Percentiles rank a stretch among this genome's conserved stretches.
These are phyloP conservation scores for Mallotus repandus DNA, from an alignment of 441 rosid genomes.

Conservation along the genomic window DNA sequence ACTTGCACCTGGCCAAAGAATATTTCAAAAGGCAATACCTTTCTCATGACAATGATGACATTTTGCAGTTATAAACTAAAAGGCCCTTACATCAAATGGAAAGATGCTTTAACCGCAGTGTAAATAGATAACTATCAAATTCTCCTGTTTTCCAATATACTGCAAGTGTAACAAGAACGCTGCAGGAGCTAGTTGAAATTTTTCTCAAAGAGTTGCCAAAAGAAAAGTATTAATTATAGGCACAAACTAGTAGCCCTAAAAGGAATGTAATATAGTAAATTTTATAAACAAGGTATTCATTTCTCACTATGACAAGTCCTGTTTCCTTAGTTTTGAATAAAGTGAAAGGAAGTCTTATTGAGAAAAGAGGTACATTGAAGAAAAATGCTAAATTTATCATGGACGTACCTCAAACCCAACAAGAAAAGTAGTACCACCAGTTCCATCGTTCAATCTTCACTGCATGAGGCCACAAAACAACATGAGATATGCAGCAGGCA, in stretches of 20 bases:
- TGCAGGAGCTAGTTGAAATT: slow-evolving; percentile 26
- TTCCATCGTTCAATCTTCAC: background rate
- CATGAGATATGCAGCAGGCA: slow-evolving; percentile 4
- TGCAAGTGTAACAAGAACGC: slow-evolving; percentile 31
- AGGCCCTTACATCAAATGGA: slow-evolving; percentile 18
- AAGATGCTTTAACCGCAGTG: slow-evolving; percentile 28
- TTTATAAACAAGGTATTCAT: slow-evolving; percentile 14
- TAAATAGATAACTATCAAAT: slow-evolving; percentile 26
- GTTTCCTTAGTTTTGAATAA: slow-evolving; percentile 1
- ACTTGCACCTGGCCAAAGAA: slow-evolving; percentile 92
- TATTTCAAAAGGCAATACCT: slow-evolving; percentile 61
- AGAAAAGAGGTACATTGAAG: background rate
- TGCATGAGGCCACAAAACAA: slow-evolving; percentile 1
- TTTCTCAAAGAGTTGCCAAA: slow-evolving; percentile 18
- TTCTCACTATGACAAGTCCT: slow-evolving; percentile 13
- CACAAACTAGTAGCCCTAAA: slow-evolving; percentile 25
- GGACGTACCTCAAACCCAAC: background rate
- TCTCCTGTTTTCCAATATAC: slow-evolving; percentile 25
- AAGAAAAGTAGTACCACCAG: background rate
- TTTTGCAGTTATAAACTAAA: background rate
- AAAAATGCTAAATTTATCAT: slow-evolving; percentile 1
- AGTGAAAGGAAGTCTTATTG: background rate
- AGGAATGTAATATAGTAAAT: slow-evolving; percentile 19
- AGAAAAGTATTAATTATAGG: slow-evolving; percentile 23
- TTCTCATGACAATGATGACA: slow-evolving; percentile 38